Conservation (phyloP, 2,329 filamentous ascomycete genomes). For the Mycosphaerelloides madeirae region DNA sequence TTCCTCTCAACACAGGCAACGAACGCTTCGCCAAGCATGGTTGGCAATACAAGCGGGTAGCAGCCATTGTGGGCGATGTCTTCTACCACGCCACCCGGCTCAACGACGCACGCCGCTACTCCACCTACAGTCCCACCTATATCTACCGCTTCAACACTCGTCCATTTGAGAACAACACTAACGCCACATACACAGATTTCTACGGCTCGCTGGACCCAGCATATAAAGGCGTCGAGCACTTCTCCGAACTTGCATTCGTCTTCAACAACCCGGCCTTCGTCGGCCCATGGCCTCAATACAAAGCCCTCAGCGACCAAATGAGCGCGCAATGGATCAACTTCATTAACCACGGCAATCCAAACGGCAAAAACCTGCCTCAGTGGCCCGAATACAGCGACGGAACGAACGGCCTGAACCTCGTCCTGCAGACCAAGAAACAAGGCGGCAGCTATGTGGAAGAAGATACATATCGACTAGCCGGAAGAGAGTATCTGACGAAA, state of each 20-base stretch:
- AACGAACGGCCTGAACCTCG: slow-evolving; percentile 12
- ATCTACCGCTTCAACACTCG: slow-evolving; percentile 60
- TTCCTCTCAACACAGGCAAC: slow-evolving; percentile 41
- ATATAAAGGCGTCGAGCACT: slow-evolving; percentile 49
- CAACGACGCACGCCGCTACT: slow-evolving; percentile 49
- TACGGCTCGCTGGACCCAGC: slow-evolving; percentile 29
- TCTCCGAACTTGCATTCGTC: slow-evolving; percentile 47
- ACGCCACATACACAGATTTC: slow-evolving; percentile 6
- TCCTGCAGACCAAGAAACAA: slow-evolving; percentile 14
- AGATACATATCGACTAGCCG: slow-evolving; percentile 16
- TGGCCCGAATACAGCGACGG: slow-evolving; percentile 17
- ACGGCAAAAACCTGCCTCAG: slow-evolving; percentile 10
- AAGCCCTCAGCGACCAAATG: slow-evolving; percentile 15
- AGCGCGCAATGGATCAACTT: slow-evolving; percentile 20
- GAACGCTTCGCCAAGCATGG: slow-evolving; percentile 36
- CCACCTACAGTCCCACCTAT: slow-evolving; percentile 49
- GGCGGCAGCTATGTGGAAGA: slow-evolving; percentile 17
- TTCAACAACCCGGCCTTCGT: slow-evolving; percentile 16
- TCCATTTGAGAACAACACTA: slow-evolving; percentile 35
- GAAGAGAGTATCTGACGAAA: slow-evolving; percentile 18
- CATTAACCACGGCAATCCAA: slow-evolving; percentile 15
- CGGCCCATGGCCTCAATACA: slow-evolving; percentile 12
- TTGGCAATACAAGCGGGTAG: slow-evolving; percentile 50
- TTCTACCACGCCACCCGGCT: slow-evolving; percentile 54
- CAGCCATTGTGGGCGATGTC: slow-evolving; percentile 53